phyloP scores from a whole-genome alignment of 805 yeast species.

The Priceomyces haplophilus region DNA sequence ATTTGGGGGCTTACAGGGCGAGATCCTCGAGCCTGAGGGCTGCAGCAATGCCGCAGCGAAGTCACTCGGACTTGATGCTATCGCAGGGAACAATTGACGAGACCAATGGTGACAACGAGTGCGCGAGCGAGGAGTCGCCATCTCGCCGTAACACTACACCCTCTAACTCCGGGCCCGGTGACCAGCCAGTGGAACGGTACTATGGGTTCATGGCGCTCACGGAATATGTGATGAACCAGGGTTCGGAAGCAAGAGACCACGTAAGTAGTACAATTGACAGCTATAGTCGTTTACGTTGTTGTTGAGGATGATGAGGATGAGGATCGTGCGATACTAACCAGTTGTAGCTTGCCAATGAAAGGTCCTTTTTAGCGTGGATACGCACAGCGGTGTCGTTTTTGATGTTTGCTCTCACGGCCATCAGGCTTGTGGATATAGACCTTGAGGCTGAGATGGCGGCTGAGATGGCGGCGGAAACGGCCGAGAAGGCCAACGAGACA shows the following conservation, averaged over 20 bases:
- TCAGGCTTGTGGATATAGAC: slow-evolving; percentile 23
- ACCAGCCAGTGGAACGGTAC: background rate
- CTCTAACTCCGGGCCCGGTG: too few relatives aligned
- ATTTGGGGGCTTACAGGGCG: background rate
- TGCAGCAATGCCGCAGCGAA: too few relatives aligned
- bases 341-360: slow-evolving; percentile 29
- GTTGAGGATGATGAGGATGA: too few relatives aligned
- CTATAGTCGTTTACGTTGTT: too few relatives aligned
- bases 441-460: slow-evolving; percentile 7
- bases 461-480: too few relatives aligned
- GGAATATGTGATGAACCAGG: slow-evolving; percentile 22
- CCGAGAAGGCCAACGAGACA: too few relatives aligned
- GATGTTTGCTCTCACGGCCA: slow-evolving; percentile 20
- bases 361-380: slow-evolving; percentile 32
- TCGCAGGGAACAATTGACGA: too few relatives aligned
- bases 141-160: too few relatives aligned
- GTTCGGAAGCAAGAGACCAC: slow-evolving; percentile 40
- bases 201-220: background rate
- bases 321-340: slow-evolving; percentile 20
- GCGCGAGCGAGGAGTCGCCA: too few relatives aligned
- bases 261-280: slow-evolving; percentile 20
- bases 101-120: too few relatives aligned
- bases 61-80: too few relatives aligned
- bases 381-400: slow-evolving; percentile 23
- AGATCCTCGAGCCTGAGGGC: too few relatives aligned